Evolutionary conservation across 2,329 filamentous ascomycete species (phyloP), one percentile per base, ranked within the genome.

Genomic region (Mariannaea sp.): DNA sequence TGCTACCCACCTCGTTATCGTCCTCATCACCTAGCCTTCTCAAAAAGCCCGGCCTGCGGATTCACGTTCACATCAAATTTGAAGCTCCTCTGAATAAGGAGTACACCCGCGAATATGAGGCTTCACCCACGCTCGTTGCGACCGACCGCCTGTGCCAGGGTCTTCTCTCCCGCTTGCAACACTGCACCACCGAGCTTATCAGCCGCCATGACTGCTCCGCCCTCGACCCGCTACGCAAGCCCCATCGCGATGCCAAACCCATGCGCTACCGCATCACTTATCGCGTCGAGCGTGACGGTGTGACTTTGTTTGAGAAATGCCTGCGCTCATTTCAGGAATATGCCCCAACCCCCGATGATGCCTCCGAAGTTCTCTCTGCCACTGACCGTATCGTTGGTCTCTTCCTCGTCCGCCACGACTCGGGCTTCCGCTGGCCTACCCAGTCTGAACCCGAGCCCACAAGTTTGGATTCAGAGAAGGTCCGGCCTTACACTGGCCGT

Each of bases 181-280:
- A 81, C 63, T 80, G 77, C 70, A 77, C 74, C 53, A 66, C 76
- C 33, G 80, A 83, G 65, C 71, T 83, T 51, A 77, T 83, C 61
- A 82, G 79, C 19, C 76, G 80, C 52, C 76, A 75, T 56, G 80
- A 83, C 62, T 74, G 75, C 13, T 66, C 64, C 24, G 80, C 80
- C 12, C 70, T 80, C 14, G 73, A 76, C 38, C 68, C 66, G 69
- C 57, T 72, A 64, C 54, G 66, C 61, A 56, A 65, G 51, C 60
- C 67, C 26, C 66, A 68, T 51, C 65, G 62, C 58, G 64, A 64
- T 35, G 71, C 73, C 43, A 82, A 81, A 56, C 70, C 75, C 3
- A 65, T 77, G 54, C 71, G 77, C 48, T 83, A 76, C 61, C 77
- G 79, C 62, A 71, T 83, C 52, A 73, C 70, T 26, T 79, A 79